A percentile compares a stretch with the other conserved stretches of the same genome.
Evolutionary conservation across 257 asterid genomes (phyloP).

Genomic region (Scutellaria baicalensis): DNA sequence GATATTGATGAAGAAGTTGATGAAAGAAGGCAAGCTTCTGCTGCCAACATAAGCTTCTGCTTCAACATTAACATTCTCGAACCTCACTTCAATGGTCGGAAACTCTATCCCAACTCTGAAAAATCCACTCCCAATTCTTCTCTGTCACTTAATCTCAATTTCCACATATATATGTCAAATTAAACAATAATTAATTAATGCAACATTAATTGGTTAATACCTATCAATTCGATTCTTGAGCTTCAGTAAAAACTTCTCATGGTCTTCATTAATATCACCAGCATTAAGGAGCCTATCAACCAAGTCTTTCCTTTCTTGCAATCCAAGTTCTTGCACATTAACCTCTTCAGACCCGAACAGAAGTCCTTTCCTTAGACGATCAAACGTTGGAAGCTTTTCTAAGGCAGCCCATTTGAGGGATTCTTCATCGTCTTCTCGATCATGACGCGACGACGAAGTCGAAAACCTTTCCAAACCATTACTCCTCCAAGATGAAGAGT

Average conservation of each 20-base stretch:
- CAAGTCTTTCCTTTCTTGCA: slow-evolving; percentile 16
- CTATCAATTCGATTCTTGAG: slow-evolving; percentile 30
- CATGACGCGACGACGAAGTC: not conserved
- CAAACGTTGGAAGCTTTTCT: slow-evolving; percentile 37
- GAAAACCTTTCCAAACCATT: slow-evolving; percentile 11
- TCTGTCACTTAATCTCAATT: too few relatives aligned
- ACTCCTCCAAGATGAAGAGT: not conserved
- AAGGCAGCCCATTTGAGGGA: slow-evolving; percentile 50
- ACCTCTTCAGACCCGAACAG: slow-evolving; percentile 23
- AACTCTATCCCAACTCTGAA: slow-evolving; percentile 37
- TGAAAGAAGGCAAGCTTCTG: slow-evolving; percentile 35
- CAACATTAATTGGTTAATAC: not conserved
- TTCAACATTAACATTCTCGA: slow-evolving; percentile 26
- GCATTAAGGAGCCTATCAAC: slow-evolving; percentile 26
- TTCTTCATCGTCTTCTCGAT: slow-evolving; percentile 42
- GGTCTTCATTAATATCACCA: slow-evolving; percentile 25
- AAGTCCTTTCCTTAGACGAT: slow-evolving; percentile 45
- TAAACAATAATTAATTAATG: too few relatives aligned
- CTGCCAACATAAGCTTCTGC: slow-evolving; percentile 32
- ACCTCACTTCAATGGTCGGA: slow-evolving; percentile 35
- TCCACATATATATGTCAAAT: too few relatives aligned
- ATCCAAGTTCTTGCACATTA: slow-evolving; percentile 15
- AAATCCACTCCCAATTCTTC: too few relatives aligned
- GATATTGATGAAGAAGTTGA: slow-evolving; percentile 38
- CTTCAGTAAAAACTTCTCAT: slow-evolving; percentile 24